Evolutionary conservation across 2,329 filamentous ascomycete genomes (phyloP).

Genomic region (Ascochyta viciae-villosae): DNA sequence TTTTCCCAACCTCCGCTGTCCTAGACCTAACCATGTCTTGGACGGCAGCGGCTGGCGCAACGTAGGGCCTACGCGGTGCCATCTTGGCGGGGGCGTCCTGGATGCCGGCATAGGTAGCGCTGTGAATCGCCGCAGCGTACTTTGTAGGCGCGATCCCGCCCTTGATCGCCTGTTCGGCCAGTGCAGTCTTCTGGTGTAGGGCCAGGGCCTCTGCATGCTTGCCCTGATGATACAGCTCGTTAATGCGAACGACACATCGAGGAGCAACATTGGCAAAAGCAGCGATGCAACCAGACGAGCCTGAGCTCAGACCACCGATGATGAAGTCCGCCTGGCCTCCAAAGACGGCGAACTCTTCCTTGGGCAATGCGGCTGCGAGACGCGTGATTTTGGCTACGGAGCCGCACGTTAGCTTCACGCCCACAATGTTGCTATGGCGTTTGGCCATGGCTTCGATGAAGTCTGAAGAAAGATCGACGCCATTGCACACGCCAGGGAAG

Average conservation of each 20-base stretch:
- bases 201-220: conserved; percentile 62
- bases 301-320: conserved; percentile 59
- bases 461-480: conserved; percentile 71
- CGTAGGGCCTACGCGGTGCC: conserved; percentile 26
- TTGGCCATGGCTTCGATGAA: conserved; percentile 64
- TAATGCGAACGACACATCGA: conserved; percentile 63
- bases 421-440: conserved; percentile 67
- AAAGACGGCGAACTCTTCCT: conserved; percentile 68
- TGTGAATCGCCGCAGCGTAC: conserved; percentile 67
- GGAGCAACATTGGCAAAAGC: conserved; percentile 64
- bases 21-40: conserved; percentile 21
- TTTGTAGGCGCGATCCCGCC: conserved; percentile 70
- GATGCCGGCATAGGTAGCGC: conserved; percentile 63
- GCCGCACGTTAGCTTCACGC: conserved; percentile 73
- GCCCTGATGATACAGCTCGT: conserved; percentile 64
- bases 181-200: conserved; percentile 66
- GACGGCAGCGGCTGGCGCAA: conserved; percentile 18
- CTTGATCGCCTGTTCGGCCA: conserved; percentile 70
- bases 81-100: conserved; percentile 23
- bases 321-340: conserved; percentile 77
- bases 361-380: conserved; percentile 59
- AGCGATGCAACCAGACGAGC: conserved; percentile 62
- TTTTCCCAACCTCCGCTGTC: conserved; percentile 29
- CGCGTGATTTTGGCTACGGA: conserved; percentile 75
- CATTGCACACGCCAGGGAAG: conserved; percentile 70